Evolutionary conservation across 805 yeast species (phyloP).

Genomic region (Kodamaea kaohsiungensis): DNA sequence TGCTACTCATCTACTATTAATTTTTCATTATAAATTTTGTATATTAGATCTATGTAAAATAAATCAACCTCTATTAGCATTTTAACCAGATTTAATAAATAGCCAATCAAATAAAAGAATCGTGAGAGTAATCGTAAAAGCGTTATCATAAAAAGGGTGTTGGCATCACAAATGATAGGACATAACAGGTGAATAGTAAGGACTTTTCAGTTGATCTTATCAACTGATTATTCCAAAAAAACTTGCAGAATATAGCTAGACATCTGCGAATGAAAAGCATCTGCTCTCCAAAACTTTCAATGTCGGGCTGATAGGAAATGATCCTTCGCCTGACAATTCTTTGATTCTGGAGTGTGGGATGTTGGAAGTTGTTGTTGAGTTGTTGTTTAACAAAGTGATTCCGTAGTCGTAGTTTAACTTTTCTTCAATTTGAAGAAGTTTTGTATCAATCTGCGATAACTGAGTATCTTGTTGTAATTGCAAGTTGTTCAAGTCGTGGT

Average conservation of each 20-base stretch:
- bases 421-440: slow-evolving; percentile 37
- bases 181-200: not conserved
- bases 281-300: slow-evolving; percentile 35
- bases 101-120: not conserved
- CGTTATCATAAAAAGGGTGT: not conserved
- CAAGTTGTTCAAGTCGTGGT: slow-evolving; percentile 40
- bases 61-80: not conserved
- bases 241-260: not conserved
- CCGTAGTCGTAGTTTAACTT: slow-evolving; percentile 33
- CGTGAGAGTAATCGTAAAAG: slow-evolving; percentile 3
- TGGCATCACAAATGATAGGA: not conserved
- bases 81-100: not conserved
- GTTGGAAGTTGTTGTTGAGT: slow-evolving; percentile 3
- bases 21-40: not conserved
- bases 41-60: slow-evolving; percentile 6
- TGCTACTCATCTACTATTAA: too few species aligned
- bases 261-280: slow-evolving; percentile 19
- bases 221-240: not conserved
- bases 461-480: slow-evolving; percentile 39
- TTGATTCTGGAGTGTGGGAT: not conserved
- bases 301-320: slow-evolving; percentile 28
- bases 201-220: not conserved
- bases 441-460: slow-evolving; percentile 38
- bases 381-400: slow-evolving; percentile 22
- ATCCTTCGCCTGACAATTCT: slow-evolving; percentile 10